Conservation (phyloP, 129 eudicot genomes). For the Escallonia rubra region DNA sequence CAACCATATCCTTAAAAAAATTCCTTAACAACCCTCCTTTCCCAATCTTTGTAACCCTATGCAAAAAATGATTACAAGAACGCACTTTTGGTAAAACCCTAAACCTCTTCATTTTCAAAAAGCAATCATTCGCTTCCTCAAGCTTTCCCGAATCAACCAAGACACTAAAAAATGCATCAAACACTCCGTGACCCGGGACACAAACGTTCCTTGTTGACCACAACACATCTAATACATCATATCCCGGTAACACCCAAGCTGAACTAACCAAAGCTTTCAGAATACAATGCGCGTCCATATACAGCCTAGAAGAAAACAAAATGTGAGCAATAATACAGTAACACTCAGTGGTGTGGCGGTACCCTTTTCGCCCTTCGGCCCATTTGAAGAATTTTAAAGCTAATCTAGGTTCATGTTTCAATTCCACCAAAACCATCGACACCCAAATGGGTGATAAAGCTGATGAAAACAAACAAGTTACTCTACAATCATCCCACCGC, state of each 20-base stretch:
- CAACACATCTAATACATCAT: constrained; percentile 55
- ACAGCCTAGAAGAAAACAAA: constrained; percentile 60
- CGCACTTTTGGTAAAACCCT: constrained; percentile 70
- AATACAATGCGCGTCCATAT: constrained; percentile 48
- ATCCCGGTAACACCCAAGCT: constrained; percentile 15
- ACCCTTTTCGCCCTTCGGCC: constrained; percentile 53
- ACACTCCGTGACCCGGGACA: constrained; percentile 70
- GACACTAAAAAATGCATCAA: constrained; percentile 72
- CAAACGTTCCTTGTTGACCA: constrained; percentile 78
- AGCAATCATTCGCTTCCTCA: constrained; percentile 74
- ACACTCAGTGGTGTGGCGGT: constrained; percentile 62
- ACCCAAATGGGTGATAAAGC: constrained; percentile 62
- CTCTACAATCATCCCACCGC: constrained; percentile 73
- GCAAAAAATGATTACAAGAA: constrained; percentile 72
- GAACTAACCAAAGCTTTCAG: constrained; percentile 41
- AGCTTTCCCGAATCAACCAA: constrained; percentile 63
- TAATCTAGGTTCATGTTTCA: constrained; percentile 63
- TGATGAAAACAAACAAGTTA: constrained; percentile 42
- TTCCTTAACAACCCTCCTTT: constrained; percentile 43
- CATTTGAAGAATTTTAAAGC: constrained; percentile 63
- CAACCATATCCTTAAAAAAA: constrained; percentile 58
- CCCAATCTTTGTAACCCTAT: constrained; percentile 45
- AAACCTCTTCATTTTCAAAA: constrained; percentile 50
- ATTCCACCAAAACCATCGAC: constrained; percentile 39
- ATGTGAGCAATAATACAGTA: constrained; percentile 74